Percentiles rank a stretch among this genome's conserved stretches.
These are phyloP conservation scores for Colletotrichum caudatum DNA, from an alignment of 2,329 filamentous ascomycete genomes.

Conservation along the genomic window DNA sequence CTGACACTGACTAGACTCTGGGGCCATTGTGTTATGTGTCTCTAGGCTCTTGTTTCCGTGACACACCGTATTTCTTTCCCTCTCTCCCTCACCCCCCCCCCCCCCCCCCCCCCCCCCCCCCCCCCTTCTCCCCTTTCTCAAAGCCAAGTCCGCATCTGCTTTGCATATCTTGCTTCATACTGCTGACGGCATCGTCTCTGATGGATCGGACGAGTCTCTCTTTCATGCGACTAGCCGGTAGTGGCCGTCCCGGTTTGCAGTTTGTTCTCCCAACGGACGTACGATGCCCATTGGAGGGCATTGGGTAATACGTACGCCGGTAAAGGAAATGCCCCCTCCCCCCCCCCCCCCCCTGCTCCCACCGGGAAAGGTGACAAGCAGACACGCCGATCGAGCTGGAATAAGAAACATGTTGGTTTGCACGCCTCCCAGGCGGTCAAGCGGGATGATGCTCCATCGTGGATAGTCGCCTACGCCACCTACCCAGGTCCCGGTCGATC, in stretches of 20 bases:
- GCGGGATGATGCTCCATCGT: background rate
- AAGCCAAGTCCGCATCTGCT: background rate
- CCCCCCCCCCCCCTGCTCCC: background rate
- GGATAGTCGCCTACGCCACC: background rate
- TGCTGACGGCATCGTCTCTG: background rate
- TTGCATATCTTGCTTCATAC: conserved; percentile 1
- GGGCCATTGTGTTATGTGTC: background rate
- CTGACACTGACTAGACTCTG: background rate
- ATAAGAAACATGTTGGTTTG: conserved; percentile 19
- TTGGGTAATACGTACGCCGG: background rate
- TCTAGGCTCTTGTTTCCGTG: background rate
- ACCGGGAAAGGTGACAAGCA: conserved; percentile 5
- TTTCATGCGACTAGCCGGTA: conserved; percentile 10
- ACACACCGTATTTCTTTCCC: background rate
- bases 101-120: background rate
- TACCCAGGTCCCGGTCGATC: background rate
- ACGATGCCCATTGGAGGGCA: background rate
- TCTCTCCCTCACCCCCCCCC: background rate
- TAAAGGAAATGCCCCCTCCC: background rate
- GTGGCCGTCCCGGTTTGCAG: conserved; percentile 1
- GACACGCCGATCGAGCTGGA: conserved; percentile 13
- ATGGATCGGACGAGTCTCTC: background rate
- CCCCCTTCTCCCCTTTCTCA: too few relatives aligned
- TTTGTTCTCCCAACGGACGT: conserved; percentile 8
- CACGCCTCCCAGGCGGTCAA: conserved; percentile 8